phyloP scores from a whole-genome alignment of 225 moss, liverwort and hornwort genomes.

The Asterella californica region DNA sequence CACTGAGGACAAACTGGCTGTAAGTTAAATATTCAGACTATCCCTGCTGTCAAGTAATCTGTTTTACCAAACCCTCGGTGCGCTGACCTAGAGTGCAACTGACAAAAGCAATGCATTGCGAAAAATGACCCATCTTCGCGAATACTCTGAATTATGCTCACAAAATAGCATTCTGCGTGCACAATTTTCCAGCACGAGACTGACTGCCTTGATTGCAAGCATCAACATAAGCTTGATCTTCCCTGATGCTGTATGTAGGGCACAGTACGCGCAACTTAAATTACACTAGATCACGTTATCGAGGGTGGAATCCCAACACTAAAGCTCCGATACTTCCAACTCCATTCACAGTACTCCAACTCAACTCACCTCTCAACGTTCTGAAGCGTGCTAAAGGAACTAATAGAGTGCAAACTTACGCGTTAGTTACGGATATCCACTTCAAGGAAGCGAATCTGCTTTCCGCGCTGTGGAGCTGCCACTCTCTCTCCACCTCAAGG shows the following conservation, averaged over 20 bases:
- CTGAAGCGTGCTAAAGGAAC: too few species aligned
- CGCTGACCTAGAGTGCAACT: not conserved
- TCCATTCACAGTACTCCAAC: not conserved
- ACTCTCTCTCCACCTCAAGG: constrained; percentile 38
- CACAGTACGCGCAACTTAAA: not conserved
- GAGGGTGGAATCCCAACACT: not conserved
- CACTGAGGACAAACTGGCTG: not conserved
- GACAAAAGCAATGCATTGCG: not conserved
- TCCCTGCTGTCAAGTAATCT: not conserved
- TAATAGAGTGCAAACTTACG: constrained; percentile 21
- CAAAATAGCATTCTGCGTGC: not conserved
- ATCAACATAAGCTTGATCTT: not conserved
- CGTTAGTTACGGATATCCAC: constrained; percentile 49
- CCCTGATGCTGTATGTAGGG: not conserved
- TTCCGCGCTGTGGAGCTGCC: constrained; percentile 44
- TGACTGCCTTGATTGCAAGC: not conserved
- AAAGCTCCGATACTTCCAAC: not conserved
- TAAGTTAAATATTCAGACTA: not conserved
- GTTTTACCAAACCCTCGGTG: not conserved
- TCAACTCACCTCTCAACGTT: not conserved
- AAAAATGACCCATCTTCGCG: not conserved
- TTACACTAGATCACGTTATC: not conserved
- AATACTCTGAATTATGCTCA: too few species aligned
- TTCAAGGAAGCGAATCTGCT: constrained; percentile 47
- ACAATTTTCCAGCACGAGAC: not conserved